Base-by-base conservation (phyloP, 2,329 filamentous ascomycete species). In the Penicillium sp. region DNA sequence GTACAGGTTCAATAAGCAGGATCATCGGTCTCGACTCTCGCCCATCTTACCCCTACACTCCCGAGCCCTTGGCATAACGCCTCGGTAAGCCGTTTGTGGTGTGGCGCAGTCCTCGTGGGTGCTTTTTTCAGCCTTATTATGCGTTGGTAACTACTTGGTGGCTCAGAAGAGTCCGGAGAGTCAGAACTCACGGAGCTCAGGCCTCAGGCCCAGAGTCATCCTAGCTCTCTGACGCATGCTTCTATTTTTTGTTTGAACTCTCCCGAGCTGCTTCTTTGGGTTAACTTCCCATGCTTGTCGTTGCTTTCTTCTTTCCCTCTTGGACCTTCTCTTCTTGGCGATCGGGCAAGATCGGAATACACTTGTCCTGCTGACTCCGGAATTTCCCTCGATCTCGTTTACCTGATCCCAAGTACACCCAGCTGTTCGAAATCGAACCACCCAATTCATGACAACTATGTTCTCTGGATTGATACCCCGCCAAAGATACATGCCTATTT, bases 41-140 rank as follows among this genome's bases (percentile, higher is more conserved):
- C 30, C 51, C 44, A 37, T 44, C 28, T 33, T 22, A 22, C 38
- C 15, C 53, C 17, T 44, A 3, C 38, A 35, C 54, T n/a, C 30
- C 50, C 10, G 26, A 44, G 54, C 54, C 19, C 54, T 57, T 57
- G 54, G 54, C 54, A 49, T 10, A 28, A 38, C 12, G 17, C 22
- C 40, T 42, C 40, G 53, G 53, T 38, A 44, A 44, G 50, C 50
- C 50, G 53, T 33, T 19, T 13, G 17, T 45, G 28, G 37, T 56
- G 53, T 56, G 53, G 53, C 53, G 53, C 53, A n/a, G 53, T 24
- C 38, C 42, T 35, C 1, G n/a, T 37, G 30, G 19, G 30, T 47
- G 24, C 37, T 40, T 54, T 56, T 57, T 57, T 57, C 54, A 57
- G 54, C 54, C 54, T 49, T 49, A 57, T 49, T 49, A 57, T 47